phyloP scores from a whole-genome alignment of 345 rosid genomes.

The Excoecaria cochinchinensis region DNA sequence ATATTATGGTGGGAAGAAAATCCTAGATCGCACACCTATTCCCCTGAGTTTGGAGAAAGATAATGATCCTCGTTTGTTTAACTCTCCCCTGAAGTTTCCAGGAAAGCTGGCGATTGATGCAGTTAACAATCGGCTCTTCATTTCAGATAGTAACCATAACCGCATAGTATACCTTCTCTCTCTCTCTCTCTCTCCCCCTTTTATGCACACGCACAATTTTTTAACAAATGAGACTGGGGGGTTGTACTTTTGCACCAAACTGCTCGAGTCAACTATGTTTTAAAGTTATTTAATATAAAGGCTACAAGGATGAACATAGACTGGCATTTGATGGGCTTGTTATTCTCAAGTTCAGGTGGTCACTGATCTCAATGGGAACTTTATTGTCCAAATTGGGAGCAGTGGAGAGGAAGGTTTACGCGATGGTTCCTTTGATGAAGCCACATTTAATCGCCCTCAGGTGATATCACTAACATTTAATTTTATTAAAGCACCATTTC shows the following conservation, averaged over 20 bases:
- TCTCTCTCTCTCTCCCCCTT: constrained; percentile 19
- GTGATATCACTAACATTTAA: constrained; percentile 28
- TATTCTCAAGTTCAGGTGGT: constrained; percentile 61
- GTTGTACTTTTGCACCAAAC: neutral
- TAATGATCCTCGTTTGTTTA: constrained; percentile 68
- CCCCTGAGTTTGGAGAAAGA: constrained; percentile 78
- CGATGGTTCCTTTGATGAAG: constrained; percentile 87
- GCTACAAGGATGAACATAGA: neutral
- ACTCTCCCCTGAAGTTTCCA: constrained; percentile 91
- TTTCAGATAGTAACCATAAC: constrained; percentile 96
- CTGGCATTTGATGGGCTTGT: neutral
- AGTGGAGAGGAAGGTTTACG: constrained; percentile 74
- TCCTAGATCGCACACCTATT: constrained; percentile 60
- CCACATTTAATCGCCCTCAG: constrained; percentile 83
- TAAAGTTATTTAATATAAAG: neutral
- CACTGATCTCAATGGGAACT: constrained; percentile 83
- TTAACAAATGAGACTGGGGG: neutral
- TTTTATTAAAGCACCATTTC: neutral
- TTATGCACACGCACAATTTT: neutral
- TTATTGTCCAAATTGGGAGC: constrained; percentile 80
- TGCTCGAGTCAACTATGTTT: neutral
- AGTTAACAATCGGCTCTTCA: constrained; percentile 83
- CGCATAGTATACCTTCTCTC: constrained; percentile 62
- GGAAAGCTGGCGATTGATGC: constrained; percentile 87
- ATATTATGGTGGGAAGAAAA: constrained; percentile 70